Base-by-base conservation (phyloP, 2,329 filamentous ascomycete species). In the Ophiosphaerella korrae region DNA sequence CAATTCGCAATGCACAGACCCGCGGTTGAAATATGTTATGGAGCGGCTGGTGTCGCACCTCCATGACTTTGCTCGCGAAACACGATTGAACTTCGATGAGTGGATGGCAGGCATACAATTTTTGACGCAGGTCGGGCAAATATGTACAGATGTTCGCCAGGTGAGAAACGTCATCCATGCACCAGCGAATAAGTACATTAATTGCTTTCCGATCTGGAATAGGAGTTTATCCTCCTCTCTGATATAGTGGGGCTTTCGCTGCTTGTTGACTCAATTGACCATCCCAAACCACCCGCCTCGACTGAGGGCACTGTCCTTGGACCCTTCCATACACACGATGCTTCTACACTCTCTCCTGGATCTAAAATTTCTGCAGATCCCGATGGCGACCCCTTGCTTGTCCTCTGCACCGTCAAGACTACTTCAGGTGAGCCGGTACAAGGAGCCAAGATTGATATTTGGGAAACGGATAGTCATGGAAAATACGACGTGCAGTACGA, bases 271-370 rank as follows among this genome's bases (percentile, higher is more conserved):
- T 84, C 81, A 62, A 92, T 94, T 77, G 88, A 92, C 77, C 89
- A 93, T 75, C 90, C 90, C 23, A 93, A 91, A 70, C 89, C 88
- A 0, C 68, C 83, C 0, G 72, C 77, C 37, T 81, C 81, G 24
- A 94, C 90, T 23, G 89, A 93, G 72, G 89, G 89, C 50, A 90
- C 88, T 0, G 88, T 94, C 9, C 82, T 93, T 0, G 90, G 90
- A 0, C 90, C 90, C 33, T 93, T 92, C 78, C 89, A 93, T 78
- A 91, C 88, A 1, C 88, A 92, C 74, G 88, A 92, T 65, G 89
- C 89, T 7, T 79, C 85, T 6, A 62, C 73, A 7, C 74, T 83
- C 26, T 58, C 75, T 7, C 77, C 84, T 45, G 89, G 89, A 14
- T 76, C 78, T 13, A 66, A 69, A 50, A 89, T 93, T 75, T 84